Evolutionary conservation across 345 rosid species (phyloP).

Genomic region (Gossypioides kirkii): DNA sequence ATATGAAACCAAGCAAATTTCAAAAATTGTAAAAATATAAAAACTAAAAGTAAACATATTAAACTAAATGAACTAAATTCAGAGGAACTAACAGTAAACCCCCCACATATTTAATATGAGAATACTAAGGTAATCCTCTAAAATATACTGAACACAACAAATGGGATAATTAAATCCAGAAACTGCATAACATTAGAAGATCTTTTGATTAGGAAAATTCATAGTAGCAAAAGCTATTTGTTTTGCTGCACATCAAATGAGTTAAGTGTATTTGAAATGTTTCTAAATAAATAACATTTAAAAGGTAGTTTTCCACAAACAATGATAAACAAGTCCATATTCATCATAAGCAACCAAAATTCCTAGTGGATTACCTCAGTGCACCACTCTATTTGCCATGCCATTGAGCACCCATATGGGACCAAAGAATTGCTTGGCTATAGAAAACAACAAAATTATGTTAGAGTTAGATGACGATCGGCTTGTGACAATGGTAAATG

Average conservation of each 20-base stretch:
- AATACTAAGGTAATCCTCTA: too few species aligned
- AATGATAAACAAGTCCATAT: constrained; percentile 22
- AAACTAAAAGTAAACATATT: too few species aligned
- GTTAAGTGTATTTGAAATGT: constrained; percentile 26
- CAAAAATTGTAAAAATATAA: too few species aligned
- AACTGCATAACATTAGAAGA: constrained; percentile 30
- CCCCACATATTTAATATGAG: too few species aligned
- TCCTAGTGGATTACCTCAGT: constrained; percentile 26
- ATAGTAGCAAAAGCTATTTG: constrained; percentile 26
- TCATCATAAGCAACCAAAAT: constrained; percentile 31
- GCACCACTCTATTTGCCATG: constrained; percentile 11
- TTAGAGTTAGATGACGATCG: not conserved
- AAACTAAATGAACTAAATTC: too few species aligned
- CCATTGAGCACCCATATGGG: constrained; percentile 14
- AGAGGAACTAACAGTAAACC: too few species aligned
- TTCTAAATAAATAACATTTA: constrained; percentile 22
- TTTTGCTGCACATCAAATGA: constrained; percentile 31
- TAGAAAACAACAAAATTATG: constrained; percentile 17
- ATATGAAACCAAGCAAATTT: too few species aligned
- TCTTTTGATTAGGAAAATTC: constrained; percentile 34
- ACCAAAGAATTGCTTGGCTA: constrained; percentile 38
- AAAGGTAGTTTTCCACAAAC: constrained; percentile 5
- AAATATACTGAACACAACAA: not conserved
- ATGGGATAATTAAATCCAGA: constrained; percentile 15
- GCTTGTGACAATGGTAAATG: constrained; percentile 10